Percentiles rank a stretch among this genome's conserved stretches.
Conservation (phyloP, 2,329 filamentous ascomycete species). For the Botrytis sinoallii region DNA sequence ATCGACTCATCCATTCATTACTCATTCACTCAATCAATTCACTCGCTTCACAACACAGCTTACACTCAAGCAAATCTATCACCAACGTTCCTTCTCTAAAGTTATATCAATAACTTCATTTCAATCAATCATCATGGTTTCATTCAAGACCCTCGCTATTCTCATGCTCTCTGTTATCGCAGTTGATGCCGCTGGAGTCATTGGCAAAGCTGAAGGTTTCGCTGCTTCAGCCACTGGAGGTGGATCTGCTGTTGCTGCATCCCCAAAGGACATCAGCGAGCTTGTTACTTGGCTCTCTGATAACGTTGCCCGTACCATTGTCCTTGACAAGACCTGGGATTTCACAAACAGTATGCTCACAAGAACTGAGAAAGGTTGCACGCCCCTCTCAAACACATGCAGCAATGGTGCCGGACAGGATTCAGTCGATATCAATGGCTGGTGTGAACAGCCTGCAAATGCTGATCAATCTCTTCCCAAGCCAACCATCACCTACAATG, state of each 20-base stretch:
- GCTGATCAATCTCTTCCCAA: neutral
- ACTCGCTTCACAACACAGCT: neutral
- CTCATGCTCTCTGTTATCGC: neutral
- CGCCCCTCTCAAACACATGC: neutral
- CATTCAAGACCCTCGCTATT: neutral
- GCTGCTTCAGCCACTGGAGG: neutral
- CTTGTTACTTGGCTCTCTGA: neutral
- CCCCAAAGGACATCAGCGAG: neutral
- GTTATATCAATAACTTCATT: neutral
- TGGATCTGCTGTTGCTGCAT: neutral
- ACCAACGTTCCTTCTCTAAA: neutral
- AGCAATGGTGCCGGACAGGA: neutral
- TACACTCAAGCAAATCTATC: neutral
- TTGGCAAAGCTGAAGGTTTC: constrained; percentile 9
- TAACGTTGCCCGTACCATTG: neutral
- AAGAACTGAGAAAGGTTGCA: neutral
- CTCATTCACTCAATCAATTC: neutral
- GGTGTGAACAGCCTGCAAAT: neutral
- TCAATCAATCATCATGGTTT: neutral
- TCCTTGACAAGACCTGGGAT: neutral
- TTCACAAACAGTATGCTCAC: neutral
- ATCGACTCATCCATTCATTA: neutral
- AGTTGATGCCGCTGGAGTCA: neutral
- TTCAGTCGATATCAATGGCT: neutral
- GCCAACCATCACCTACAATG: neutral